Evolutionary conservation across 345 rosid genomes (phyloP).

Genomic region (Lepidium aucheri): DNA sequence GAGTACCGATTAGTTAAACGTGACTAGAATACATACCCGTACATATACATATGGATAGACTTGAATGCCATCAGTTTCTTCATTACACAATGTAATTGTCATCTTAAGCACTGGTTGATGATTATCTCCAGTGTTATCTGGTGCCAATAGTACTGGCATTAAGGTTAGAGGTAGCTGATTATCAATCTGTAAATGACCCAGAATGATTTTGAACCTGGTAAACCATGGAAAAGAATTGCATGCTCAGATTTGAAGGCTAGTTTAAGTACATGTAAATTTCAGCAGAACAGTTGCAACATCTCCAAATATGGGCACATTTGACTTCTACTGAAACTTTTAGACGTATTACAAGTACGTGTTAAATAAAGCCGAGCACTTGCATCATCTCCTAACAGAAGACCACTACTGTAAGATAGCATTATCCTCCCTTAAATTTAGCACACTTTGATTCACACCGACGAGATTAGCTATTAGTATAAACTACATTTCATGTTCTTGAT

Average conservation of each 20-base stretch:
- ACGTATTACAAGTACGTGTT: neutral
- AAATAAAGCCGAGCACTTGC: neutral
- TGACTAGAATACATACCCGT: constrained; percentile 50
- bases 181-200: constrained; percentile 85
- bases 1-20: constrained; percentile 1
- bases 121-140: constrained; percentile 60
- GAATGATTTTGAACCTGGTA: constrained; percentile 88
- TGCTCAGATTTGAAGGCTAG: neutral
- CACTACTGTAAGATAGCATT: neutral
- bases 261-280: neutral
- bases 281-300: neutral
- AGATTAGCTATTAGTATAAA: neutral
- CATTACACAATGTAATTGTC: constrained; percentile 74
- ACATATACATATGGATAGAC: constrained; percentile 82
- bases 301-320: neutral
- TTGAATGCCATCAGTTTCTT: constrained; percentile 64
- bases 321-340: neutral
- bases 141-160: constrained; percentile 89
- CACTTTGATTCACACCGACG: neutral
- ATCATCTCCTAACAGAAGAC: neutral
- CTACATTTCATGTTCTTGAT: neutral
- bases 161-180: constrained; percentile 91
- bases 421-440: neutral
- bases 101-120: constrained; percentile 91
- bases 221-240: constrained; percentile 17